Evolutionary conservation across 1,284 basidiomycete species (phyloP), one percentile per base, ranked within the genome.

Genomic region (Cutaneotrichosporon arboriforme): DNA sequence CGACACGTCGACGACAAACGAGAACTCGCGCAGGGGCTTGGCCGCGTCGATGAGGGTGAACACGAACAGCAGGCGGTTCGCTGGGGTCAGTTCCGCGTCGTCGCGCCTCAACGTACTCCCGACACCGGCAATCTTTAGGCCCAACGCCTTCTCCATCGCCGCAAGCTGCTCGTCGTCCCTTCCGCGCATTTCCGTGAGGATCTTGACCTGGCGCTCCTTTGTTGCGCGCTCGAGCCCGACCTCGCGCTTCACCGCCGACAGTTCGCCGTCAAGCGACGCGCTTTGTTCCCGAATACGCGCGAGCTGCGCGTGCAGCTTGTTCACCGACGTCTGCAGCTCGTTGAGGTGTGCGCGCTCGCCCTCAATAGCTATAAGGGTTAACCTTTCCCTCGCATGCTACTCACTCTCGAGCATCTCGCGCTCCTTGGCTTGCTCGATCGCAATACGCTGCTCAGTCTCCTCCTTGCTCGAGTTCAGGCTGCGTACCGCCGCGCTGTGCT

Each of bases 1-100:
- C 0, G 84, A 82, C 15, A 89, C 77, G 64, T 93, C 88, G 22
- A 92, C 69, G 0, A 90, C 83, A 52, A 92, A 78, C 50, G 80
- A 84, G 59, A 84, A 88, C 62, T 90, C 87, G 31, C 81, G 78
- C 14, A 80, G 76, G 4, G 77, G 77, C 51, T 85, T 80, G 0
- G 74, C 62, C 2, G 80, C 76, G 64, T 88, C 85, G 39, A 91
- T 71, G 49, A 82, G 76, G 4, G 80, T 81, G 72, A 90, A 90
- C 4, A 84, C 81, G 46, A 92, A 76, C 43, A 90, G 78, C 12
- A 92, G 77, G 46, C 83, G 81, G 66, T 88, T 84, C 40, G 77
- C 77, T 78, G 58, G 10, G 8, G 41, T 49, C 45, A 55, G 50
- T 34, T 35, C 7, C 8, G 20, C 13, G 8, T 13, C 43, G 8